These are phyloP conservation scores for Microbotryum lychnidis-dioicae DNA, from an alignment of 1,284 basidiomycete genomes.

Conservation along the genomic window DNA sequence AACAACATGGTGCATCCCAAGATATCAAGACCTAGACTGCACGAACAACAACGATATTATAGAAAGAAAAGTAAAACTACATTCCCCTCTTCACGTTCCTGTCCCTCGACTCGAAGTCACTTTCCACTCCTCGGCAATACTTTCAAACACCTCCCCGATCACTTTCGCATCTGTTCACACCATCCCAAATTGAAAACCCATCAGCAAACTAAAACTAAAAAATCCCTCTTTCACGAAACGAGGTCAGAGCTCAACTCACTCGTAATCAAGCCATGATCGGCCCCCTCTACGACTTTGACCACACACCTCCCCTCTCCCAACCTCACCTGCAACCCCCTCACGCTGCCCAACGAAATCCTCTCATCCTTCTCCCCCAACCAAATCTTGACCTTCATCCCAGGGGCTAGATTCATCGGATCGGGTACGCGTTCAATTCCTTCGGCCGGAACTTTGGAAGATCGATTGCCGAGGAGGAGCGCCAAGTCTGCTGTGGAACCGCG, in stretches of 20 bases:
- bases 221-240: too few relatives aligned
- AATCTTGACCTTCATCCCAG: conserved; percentile 68
- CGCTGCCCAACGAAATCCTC: conserved; percentile 73
- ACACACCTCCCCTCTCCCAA: conserved; percentile 70
- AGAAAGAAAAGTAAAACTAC: neutral
- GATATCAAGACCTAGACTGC: too few relatives aligned
- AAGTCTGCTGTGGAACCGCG: conserved; percentile 85
- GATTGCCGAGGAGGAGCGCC: conserved; percentile 70
- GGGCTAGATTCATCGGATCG: conserved; percentile 50
- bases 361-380: conserved; percentile 94
- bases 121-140: neutral
- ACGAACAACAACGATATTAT: too few relatives aligned
- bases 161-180: too few relatives aligned
- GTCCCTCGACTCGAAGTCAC: neutral
- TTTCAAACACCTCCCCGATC: too few relatives aligned
- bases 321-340: conserved; percentile 78
- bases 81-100: neutral
- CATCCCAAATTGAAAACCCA: too few relatives aligned
- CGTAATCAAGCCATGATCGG: conserved; percentile 88
- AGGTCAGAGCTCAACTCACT: conserved; percentile 35
- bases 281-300: conserved; percentile 74
- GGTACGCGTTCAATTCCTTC: too few relatives aligned
- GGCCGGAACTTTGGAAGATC: conserved; percentile 44
- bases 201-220: too few relatives aligned
- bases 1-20: too few relatives aligned